Evolutionary conservation across 1,139 yeast genomes (phyloP), one percentile per base, ranked within the genome.

Genomic region (Kluyveromyces marxianus): DNA sequence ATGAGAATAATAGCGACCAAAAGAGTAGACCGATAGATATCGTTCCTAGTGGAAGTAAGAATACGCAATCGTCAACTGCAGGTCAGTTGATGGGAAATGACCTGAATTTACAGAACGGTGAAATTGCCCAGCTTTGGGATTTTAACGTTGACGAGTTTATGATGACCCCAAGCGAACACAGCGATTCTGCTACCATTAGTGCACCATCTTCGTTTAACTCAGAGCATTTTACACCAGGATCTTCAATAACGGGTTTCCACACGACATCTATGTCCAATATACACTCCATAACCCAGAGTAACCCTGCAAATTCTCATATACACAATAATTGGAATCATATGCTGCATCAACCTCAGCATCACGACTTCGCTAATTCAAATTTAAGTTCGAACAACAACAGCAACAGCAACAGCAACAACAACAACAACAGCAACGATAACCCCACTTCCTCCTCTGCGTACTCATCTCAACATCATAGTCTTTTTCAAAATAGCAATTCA

Each of bases 91-190:
- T 33, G 8, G 37, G 43, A 25, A 30, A 44, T 36, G 37, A 41
- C 29, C 31, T 52, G 3, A 59, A 63, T 47, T 58, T 59, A 34
- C 66, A 63, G 43, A 63, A 63, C 46, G 67, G 68, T 55, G 68
- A 64, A 49, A 63, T 64, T 50, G 67, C 66, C 2, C 65, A 62
- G 26, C 49, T 64, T 21, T 64, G 67, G 67, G 62, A 62, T 47
- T 64, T 64, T 42, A 63, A 59, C 37, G 59, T 63, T 4, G 67
- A 63, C 41, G 57, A 57, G 24, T 55, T 63, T 36, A 60, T 60
- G 53, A 60, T 63, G 60, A 62, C 66, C 6, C 67, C 68, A 8
- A 54, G 55, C 35, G 47, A 41, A 7, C 44, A 44, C 14, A 56
- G 63, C 42, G 66, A 60, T 35, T 60, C 66, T 3, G 66, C 67